Conservation (phyloP, 2,329 filamentous ascomycete genomes). For the Claviceps paspali region DNA sequence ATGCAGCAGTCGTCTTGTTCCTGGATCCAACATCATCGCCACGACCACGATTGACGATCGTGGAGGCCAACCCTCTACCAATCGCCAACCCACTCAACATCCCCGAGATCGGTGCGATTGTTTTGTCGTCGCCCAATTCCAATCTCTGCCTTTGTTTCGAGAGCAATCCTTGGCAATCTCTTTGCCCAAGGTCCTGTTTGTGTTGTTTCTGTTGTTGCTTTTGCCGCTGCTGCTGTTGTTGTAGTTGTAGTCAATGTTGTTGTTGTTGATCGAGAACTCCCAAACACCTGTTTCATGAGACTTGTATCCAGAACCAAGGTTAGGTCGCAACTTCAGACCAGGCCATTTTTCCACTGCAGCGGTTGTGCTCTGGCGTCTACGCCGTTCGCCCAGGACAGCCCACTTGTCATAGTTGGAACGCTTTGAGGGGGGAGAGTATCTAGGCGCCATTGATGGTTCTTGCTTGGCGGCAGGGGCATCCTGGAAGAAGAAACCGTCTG, state of each 20-base stretch:
- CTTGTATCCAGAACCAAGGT: conserved; percentile 31
- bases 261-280: conserved; percentile 28
- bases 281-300: conserved; percentile 32
- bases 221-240: too few species aligned
- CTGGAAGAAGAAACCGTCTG: conserved; percentile 60
- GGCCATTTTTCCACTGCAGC: conserved; percentile 35
- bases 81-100: conserved; percentile 90
- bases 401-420: conserved; percentile 62
- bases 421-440: conserved; percentile 54
- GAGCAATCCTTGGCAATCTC: conserved; percentile 38
- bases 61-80: conserved; percentile 46
- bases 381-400: conserved; percentile 72
- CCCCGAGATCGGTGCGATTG: conserved; percentile 51
- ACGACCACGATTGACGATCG: conserved; percentile 46
- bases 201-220: too few species aligned
- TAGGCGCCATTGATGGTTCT: conserved; percentile 24
- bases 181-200: conserved; percentile 19
- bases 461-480: conserved; percentile 34
- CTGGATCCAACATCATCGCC: conserved; percentile 17
- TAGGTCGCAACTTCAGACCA: conserved; percentile 33
- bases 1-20: neutral
- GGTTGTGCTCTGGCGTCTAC: conserved; percentile 47
- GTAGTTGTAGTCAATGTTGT: too few species aligned
- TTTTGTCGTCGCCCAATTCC: conserved; percentile 45
- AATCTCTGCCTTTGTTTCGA: conserved; percentile 43